These are phyloP conservation scores for Colletotrichum simmondsii DNA, from an alignment of 2,329 filamentous ascomycete species.

Conservation along the genomic window DNA sequence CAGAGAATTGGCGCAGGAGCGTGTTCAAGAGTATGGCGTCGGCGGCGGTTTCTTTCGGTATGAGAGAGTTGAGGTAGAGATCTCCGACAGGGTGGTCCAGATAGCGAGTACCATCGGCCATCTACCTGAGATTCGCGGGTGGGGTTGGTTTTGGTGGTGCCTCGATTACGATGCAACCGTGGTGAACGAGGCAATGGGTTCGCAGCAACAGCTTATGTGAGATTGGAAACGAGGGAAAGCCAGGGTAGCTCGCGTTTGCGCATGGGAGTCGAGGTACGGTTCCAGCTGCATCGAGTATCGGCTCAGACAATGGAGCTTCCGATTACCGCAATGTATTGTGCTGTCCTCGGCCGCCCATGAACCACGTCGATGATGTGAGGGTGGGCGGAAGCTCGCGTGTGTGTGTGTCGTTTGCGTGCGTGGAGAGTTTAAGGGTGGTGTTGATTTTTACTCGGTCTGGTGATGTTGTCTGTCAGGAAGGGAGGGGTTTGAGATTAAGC, in stretches of 20 bases:
- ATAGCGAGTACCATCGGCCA: constrained; percentile 77
- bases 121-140: constrained; percentile 59
- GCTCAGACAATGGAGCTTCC: constrained; percentile 21
- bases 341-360: constrained; percentile 28
- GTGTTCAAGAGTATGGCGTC: constrained; percentile 48
- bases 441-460: constrained; percentile 18
- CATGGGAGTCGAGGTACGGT: constrained; percentile 45
- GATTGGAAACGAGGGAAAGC: constrained; percentile 45
- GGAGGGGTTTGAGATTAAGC: constrained; percentile 1
- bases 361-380: constrained; percentile 18
- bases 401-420: not conserved
- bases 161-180: constrained; percentile 31
- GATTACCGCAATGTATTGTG: constrained; percentile 23
- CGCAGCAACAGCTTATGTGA: constrained; percentile 43
- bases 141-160: constrained; percentile 18
- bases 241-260: constrained; percentile 50
- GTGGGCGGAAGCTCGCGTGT: not conserved
- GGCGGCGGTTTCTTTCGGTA: constrained; percentile 56
- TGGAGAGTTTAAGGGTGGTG: not conserved
- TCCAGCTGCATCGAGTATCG: constrained; percentile 35
- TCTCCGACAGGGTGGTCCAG: constrained; percentile 68
- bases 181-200: constrained; percentile 10
- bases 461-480: constrained; percentile 19
- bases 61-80: constrained; percentile 60
- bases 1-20: constrained; percentile 45